A percentile compares a stretch with the other conserved stretches of the same genome.
Evolutionary conservation across 1,284 basidiomycete genomes (phyloP).

Genomic region (Puccinia polysora): DNA sequence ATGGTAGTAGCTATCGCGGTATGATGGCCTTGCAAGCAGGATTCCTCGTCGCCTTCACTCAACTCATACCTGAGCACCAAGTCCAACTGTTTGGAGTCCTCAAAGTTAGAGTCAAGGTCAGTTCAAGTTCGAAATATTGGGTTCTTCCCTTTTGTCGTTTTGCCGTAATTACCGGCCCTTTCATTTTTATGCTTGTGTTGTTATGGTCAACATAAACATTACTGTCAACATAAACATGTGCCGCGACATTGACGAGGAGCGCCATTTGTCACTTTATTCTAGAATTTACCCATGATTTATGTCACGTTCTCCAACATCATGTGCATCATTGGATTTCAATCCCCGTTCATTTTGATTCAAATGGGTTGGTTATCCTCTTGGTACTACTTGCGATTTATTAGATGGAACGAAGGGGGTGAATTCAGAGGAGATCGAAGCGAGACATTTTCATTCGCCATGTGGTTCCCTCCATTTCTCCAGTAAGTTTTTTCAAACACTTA

Average conservation of each 20-base stretch:
- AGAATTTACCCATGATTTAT: constrained; percentile 89
- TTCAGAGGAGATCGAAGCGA: constrained; percentile 80
- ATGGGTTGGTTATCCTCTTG: constrained; percentile 96
- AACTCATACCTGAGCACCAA: constrained; percentile 95
- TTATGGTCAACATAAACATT: too few relatives aligned
- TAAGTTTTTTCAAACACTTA: constrained; percentile 55
- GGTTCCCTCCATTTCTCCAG: constrained; percentile 94
- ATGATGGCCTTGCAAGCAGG: constrained; percentile 85
- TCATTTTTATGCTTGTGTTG: too few relatives aligned
- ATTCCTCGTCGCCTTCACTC: constrained; percentile 90
- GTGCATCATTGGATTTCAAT: constrained; percentile 79
- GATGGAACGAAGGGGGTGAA: constrained; percentile 61
- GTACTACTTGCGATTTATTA: constrained; percentile 94
- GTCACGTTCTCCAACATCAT: constrained; percentile 84
- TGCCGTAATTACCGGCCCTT: too few relatives aligned
- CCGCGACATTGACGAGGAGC: too few relatives aligned
- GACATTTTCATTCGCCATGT: constrained; percentile 89
- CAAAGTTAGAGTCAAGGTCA: constrained; percentile 81
- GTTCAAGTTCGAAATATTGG: constrained; percentile 44
- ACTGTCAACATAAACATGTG: too few relatives aligned
- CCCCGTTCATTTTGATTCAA: constrained; percentile 92
- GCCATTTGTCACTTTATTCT: not conserved
- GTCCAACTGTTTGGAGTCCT: constrained; percentile 82
- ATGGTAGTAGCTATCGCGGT: constrained; percentile 82
- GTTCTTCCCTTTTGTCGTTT: constrained; percentile 18